Evolutionary conservation across 1,284 basidiomycete species (phyloP), one percentile per base, ranked within the genome.

Genomic region (Boletus nobilissimus): DNA sequence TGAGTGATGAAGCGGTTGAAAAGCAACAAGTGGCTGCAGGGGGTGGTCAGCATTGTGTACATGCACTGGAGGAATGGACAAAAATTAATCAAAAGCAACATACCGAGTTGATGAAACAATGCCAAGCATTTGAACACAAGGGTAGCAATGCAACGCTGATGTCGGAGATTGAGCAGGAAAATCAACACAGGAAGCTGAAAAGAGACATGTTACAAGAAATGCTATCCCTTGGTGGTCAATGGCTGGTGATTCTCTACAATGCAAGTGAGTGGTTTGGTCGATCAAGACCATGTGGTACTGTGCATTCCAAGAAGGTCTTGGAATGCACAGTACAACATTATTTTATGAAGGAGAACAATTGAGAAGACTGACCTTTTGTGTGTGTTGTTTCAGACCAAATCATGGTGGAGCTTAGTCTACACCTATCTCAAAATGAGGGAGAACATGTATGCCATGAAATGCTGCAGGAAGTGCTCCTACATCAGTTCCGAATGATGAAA

Each of bases 1-100:
- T 65, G 26, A 0, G 5, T 4, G 2, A n/a, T 0, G 26, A 39
- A 6, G 63, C 38, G 2, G 16, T 16, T 0, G 39, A 39, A 5
- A 39, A 40, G 26, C 13, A 29, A 65, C 38, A 7, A 11, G 13
- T 65, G 3, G 11, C 7, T 40, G 63, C 63, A 0, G 63, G 29
- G 0, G 63, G 39, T 7, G 63, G 63, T 14, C 63, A 65, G 14
- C 63, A 65, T 40, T 29, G 38, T 3, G 5, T 40, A 24, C 24
- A n/a, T 9, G 63, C 39, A 3, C 1, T 65, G 2, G 38, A 29
- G 26, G 6, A 14, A 16, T 65, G 38, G 39, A 29, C 14, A 26
- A 40, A 40, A 11, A 13, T 32, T 7, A 10, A 26, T 0, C 9
- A 11, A 13, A 63, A 39, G 14, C 62, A 39, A 29, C 14, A 26